Conservation (phyloP, 768 basidiomycete genomes). For the Gautieria morchelliformis region DNA sequence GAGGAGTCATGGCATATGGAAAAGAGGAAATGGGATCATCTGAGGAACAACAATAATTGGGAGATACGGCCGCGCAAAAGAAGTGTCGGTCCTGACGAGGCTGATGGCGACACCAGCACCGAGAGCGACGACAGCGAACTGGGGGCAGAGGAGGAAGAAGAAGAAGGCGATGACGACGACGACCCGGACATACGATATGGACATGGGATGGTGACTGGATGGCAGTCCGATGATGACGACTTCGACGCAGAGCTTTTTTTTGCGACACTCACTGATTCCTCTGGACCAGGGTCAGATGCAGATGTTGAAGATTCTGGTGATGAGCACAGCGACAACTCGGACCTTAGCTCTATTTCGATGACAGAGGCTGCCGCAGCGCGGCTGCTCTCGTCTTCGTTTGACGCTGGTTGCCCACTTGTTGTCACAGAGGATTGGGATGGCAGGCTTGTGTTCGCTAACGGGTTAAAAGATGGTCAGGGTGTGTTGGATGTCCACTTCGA, state of each 20-base stretch:
- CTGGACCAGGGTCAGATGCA: conserved; percentile 26
- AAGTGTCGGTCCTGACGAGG: conserved; percentile 64
- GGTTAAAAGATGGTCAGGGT: conserved; percentile 43
- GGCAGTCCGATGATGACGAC: conserved; percentile 65
- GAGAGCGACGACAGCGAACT: conserved; percentile 12
- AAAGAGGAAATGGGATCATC: conserved; percentile 48
- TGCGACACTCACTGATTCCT: conserved; percentile 59
- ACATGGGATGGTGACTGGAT: conserved; percentile 56
- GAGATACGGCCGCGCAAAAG: conserved; percentile 59
- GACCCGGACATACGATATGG: conserved; percentile 40
- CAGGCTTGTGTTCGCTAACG: conserved; percentile 65
- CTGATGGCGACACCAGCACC: conserved; percentile 38
- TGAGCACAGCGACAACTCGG: conserved; percentile 6
- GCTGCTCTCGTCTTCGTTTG: conserved; percentile 7
- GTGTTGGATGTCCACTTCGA: conserved; percentile 66
- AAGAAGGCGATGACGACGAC: conserved; percentile 43
- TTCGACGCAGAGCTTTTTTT: conserved; percentile 84
- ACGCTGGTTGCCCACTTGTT: conserved; percentile 33
- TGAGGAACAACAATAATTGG: conserved; percentile 41
- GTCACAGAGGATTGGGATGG: conserved; percentile 68
- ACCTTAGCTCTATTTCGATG: conserved; percentile 25
- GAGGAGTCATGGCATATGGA: conserved; percentile 10
- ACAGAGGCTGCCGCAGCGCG: conserved; percentile 13
- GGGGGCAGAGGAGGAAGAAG: conserved; percentile 11
- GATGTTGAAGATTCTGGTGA: conserved; percentile 27